These are phyloP conservation scores for Lignosus rhinocerotis DNA, from an alignment of 1,284 basidiomycete species.

Conservation along the genomic window DNA sequence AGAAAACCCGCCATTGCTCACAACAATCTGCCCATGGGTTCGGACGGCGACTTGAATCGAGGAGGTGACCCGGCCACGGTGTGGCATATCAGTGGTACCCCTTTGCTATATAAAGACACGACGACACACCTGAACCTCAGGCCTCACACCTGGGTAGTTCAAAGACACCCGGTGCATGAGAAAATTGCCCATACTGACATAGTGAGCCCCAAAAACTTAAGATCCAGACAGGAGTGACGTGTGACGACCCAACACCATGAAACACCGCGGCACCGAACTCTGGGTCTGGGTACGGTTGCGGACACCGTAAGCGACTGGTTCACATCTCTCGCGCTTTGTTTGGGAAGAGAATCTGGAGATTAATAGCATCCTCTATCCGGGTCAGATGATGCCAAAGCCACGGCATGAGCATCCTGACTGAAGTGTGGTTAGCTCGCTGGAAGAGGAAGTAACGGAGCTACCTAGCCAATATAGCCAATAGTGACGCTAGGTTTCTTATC, in stretches of 20 bases:
- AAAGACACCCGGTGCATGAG: background rate
- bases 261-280: constrained; percentile 1
- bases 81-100: background rate
- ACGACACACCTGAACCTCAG: background rate
- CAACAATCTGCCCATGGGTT: background rate
- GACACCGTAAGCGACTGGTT: background rate
- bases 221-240: constrained; percentile 2
- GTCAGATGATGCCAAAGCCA: background rate
- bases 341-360: background rate
- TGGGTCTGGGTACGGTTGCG: background rate
- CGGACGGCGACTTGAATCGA: background rate
- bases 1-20: background rate
- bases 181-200: background rate
- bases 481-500: background rate
- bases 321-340: constrained; percentile 5
- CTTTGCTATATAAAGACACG: background rate
- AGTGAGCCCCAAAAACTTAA: background rate
- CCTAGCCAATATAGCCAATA: background rate
- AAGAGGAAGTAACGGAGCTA: constrained; percentile 9
- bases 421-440: background rate
- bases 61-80: background rate
- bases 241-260: background rate
- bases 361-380: background rate
- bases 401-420: background rate
- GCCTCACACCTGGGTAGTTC: background rate